These are phyloP conservation scores for Aspergillus thermomutatus DNA, from an alignment of 2,329 filamentous ascomycete genomes.

Conservation along the genomic window DNA sequence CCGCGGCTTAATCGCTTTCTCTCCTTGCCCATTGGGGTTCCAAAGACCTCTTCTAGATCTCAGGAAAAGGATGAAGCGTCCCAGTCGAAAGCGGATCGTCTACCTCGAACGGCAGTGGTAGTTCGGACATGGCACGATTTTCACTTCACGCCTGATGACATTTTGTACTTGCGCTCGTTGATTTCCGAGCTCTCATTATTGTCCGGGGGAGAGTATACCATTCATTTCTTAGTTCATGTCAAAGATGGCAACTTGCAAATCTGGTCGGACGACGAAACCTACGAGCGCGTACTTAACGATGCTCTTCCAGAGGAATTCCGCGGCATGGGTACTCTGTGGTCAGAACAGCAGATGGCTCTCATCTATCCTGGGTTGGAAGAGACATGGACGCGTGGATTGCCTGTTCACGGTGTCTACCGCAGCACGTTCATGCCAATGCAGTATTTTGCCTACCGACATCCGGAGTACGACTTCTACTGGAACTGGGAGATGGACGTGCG, in stretches of 20 bases:
- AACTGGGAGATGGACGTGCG: constrained; percentile 85
- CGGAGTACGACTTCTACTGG: constrained; percentile 78
- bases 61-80: constrained; percentile 19
- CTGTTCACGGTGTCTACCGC: constrained; percentile 88
- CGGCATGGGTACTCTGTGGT: constrained; percentile 88
- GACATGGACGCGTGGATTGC: constrained; percentile 66
- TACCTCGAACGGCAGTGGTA: constrained; percentile 67
- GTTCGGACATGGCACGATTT: constrained; percentile 79
- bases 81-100: constrained; percentile 20
- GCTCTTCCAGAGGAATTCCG: constrained; percentile 77
- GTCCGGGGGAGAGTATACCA: constrained; percentile 75
- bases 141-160: constrained; percentile 70
- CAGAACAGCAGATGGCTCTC: constrained; percentile 85
- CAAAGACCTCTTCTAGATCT: constrained; percentile 11
- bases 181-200: constrained; percentile 73
- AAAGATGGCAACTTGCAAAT: constrained; percentile 75
- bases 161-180: constrained; percentile 77
- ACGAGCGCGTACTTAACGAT: constrained; percentile 68
- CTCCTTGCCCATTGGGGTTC: constrained; percentile 30
- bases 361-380: constrained; percentile 87
- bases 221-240: constrained; percentile 83
- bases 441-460: constrained; percentile 79
- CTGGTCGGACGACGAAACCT: constrained; percentile 73
- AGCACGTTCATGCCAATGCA: constrained; percentile 93
- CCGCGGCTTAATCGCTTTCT: constrained; percentile 33